Conservation (phyloP, 1,139 yeast genomes). For the Geotrichum macrosporum region DNA sequence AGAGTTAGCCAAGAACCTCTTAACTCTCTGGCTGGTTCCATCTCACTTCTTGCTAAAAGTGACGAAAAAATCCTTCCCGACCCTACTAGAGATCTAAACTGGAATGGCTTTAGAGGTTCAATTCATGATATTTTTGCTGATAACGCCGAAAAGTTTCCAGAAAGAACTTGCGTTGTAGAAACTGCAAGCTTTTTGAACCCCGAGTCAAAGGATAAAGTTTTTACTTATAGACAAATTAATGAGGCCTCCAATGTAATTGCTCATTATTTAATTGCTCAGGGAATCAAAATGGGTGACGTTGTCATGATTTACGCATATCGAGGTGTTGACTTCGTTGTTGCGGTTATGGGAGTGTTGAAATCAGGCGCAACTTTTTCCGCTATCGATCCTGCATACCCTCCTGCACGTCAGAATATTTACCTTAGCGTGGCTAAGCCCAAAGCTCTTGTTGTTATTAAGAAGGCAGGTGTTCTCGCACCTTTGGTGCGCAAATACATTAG, state of each 20-base stretch:
- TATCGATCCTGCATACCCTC: constrained; percentile 98
- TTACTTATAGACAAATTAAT: constrained; percentile 79
- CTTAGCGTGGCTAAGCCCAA: constrained; percentile 88
- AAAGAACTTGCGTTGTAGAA: constrained; percentile 85
- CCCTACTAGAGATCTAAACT: constrained; percentile 80
- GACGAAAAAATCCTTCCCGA: constrained; percentile 69
- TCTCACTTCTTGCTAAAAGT: constrained; percentile 60
- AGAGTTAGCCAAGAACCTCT: constrained; percentile 33
- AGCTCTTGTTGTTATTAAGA: constrained; percentile 81
- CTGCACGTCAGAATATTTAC: constrained; percentile 92
- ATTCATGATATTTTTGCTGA: constrained; percentile 90
- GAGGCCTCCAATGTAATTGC: constrained; percentile 94
- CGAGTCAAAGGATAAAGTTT: constrained; percentile 57
- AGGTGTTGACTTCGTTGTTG: constrained; percentile 93
- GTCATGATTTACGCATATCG: constrained; percentile 97
- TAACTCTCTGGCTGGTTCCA: constrained; percentile 48
- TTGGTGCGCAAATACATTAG: constrained; percentile 72
- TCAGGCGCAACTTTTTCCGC: constrained; percentile 99
- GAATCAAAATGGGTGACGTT: constrained; percentile 85
- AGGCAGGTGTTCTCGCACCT: constrained; percentile 79
- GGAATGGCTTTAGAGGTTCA: constrained; percentile 90
- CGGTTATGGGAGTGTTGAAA: constrained; percentile 95
- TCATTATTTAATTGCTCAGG: constrained; percentile 73
- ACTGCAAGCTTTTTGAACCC: constrained; percentile 64
- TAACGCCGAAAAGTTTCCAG: constrained; percentile 80